Percentiles rank a stretch among this genome's conserved stretches.
Conservation (phyloP, 2,329 filamentous ascomycete species). For the Claviceps sp. region DNA sequence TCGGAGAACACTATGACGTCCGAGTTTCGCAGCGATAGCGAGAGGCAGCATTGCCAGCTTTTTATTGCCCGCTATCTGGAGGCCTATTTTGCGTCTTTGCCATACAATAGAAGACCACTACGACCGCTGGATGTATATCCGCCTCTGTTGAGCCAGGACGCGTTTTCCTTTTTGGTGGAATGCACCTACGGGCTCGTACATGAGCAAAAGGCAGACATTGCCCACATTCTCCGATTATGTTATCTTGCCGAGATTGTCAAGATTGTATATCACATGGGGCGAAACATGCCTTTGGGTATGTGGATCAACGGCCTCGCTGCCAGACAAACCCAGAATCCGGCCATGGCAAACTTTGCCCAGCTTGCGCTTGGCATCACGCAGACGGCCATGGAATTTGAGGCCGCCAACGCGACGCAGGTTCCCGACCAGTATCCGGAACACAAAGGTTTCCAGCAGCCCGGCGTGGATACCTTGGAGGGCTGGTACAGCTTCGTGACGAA, state of each 20-base stretch:
- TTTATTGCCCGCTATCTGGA: conserved; percentile 49
- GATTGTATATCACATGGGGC: conserved; percentile 48
- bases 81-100: conserved; percentile 8
- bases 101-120: conserved; percentile 18
- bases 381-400: conserved; percentile 28
- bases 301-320: conserved; percentile 35
- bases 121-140: conserved; percentile 32
- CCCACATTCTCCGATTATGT: conserved; percentile 70
- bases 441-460: conserved; percentile 40
- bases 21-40: conserved; percentile 55
- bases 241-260: conserved; percentile 88
- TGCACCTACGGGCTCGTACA: conserved; percentile 57
- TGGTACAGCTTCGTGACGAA: conserved; percentile 54
- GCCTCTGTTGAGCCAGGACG: conserved; percentile 54
- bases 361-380: conserved; percentile 38
- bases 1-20: conserved; percentile 45
- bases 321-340: conserved; percentile 29
- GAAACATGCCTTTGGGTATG: conserved; percentile 35
- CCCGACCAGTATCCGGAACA: conserved; percentile 22
- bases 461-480: conserved; percentile 37
- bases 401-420: conserved; percentile 14
- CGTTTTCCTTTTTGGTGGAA: conserved; percentile 72
- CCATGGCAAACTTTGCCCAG: conserved; percentile 39
- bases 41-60: conserved; percentile 61
- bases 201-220: conserved; percentile 57